Percentiles rank a stretch among this genome's conserved stretches.
Evolutionary conservation across 148 eudicot species (phyloP).

Genomic region (Rheum nobile): DNA sequence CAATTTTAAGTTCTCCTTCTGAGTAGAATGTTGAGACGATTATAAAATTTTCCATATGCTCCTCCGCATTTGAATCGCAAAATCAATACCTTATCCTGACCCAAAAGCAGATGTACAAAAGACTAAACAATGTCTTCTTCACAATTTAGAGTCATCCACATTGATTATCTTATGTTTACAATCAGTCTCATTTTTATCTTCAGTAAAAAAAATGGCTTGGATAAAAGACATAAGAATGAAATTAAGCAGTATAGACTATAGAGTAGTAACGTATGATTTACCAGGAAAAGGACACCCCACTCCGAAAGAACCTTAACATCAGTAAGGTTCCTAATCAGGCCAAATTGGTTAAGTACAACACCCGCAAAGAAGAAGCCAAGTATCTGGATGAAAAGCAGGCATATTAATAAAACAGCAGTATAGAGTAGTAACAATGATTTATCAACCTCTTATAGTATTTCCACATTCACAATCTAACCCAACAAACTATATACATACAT

Average conservation of each 20-base stretch:
- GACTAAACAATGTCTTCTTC: not conserved
- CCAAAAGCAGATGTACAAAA: not conserved
- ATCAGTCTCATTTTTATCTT: not conserved
- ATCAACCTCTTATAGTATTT: not conserved
- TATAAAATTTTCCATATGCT: not conserved
- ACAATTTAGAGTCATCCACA: not conserved
- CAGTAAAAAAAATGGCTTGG: not conserved
- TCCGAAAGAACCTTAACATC: constrained; percentile 94
- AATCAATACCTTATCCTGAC: not conserved
- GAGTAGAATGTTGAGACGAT: not conserved
- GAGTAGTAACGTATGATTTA: constrained; percentile 19
- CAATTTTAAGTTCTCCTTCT: not conserved
- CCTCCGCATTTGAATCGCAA: not conserved
- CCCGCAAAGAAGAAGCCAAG: constrained; percentile 98
- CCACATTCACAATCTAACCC: not conserved
- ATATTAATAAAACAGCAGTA: not conserved
- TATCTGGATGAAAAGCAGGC: constrained; percentile 39
- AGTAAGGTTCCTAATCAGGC: constrained; percentile 82
- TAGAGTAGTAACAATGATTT: not conserved
- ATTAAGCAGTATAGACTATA: not conserved
- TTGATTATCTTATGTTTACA: not conserved
- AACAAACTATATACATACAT: not conserved
- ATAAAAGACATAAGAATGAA: not conserved
- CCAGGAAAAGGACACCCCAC: constrained; percentile 98
- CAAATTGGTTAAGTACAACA: constrained; percentile 85